Conservation (phyloP, 2,329 filamentous ascomycete genomes). For the Penicillium psychrosexuale region DNA sequence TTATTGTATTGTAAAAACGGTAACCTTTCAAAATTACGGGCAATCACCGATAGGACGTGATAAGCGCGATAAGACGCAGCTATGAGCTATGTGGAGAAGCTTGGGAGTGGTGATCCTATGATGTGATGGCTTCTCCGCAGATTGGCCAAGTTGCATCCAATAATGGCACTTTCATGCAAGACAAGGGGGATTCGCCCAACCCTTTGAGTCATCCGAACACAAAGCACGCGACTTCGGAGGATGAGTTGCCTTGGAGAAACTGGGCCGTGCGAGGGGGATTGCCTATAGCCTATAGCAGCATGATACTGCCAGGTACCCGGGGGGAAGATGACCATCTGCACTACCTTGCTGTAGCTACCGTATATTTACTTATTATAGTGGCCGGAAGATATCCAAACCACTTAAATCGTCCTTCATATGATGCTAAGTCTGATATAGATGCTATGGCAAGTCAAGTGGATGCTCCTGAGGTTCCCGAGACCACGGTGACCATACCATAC, state of each 20-base stretch:
- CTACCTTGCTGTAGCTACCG: background rate
- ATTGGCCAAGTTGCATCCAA: slow-evolving; percentile 3
- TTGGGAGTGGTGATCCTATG: slow-evolving; percentile 7
- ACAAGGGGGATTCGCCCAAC: background rate
- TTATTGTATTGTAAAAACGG: background rate
- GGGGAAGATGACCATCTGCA: slow-evolving; percentile 1
- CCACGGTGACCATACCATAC: slow-evolving; percentile 14
- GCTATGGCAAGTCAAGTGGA: background rate
- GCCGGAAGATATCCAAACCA: background rate
- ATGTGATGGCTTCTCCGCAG: slow-evolving; percentile 9
- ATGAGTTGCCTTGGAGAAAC: slow-evolving; percentile 18
- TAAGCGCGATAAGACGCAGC: slow-evolving; percentile 15
- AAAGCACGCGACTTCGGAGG: slow-evolving; percentile 25
- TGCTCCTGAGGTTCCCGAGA: background rate
- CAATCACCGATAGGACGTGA: slow-evolving; percentile 15
- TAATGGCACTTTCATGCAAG: background rate
- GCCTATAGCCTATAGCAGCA: background rate
- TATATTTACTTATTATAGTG: background rate
- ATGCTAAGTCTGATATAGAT: background rate
- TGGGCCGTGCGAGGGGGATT: slow-evolving; percentile 6
- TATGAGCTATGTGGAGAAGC: slow-evolving; percentile 15
- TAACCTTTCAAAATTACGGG: background rate
- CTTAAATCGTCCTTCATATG: background rate
- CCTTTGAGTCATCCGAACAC: slow-evolving; percentile 14
- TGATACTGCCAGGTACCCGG: slow-evolving; percentile 21